These are phyloP conservation scores for Globisporangium cylindrosporum DNA, from an alignment of 352 stramenopile genomes.

Conservation along the genomic window DNA sequence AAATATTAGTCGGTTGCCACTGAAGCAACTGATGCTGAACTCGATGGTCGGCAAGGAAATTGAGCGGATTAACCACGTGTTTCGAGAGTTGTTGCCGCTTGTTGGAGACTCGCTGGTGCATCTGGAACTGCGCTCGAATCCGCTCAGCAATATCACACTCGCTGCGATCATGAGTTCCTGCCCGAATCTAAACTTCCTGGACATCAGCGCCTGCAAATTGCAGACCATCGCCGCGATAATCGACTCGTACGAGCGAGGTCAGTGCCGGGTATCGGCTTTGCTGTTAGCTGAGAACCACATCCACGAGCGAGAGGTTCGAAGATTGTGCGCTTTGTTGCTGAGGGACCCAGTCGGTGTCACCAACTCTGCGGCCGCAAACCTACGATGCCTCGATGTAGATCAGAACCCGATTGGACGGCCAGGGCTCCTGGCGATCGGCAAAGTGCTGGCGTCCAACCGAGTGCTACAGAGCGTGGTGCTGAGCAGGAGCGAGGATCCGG, in stretches of 20 bases:
- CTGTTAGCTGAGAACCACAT: conserved; percentile 42
- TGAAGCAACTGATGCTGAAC: conserved; percentile 35
- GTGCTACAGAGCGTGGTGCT: conserved; percentile 32
- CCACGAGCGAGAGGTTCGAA: conserved; percentile 21
- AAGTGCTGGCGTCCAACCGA: conserved; percentile 19
- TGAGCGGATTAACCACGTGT: conserved; percentile 13
- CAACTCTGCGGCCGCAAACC: conserved; percentile 13
- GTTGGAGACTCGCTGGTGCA: conserved; percentile 24
- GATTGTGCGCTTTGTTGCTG: conserved; percentile 26
- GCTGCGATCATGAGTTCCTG: conserved; percentile 30
- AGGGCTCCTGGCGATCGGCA: conserved; percentile 20
- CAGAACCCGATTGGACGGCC: conserved; percentile 29
- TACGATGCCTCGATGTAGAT: conserved; percentile 34
- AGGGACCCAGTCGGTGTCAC: conserved; percentile 6
- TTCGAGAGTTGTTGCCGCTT: conserved; percentile 21
- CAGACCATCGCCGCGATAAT: conserved; percentile 29
- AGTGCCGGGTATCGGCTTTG: conserved; percentile 28
- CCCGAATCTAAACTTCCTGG: conserved; percentile 29
- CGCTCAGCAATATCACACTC: conserved; percentile 21
- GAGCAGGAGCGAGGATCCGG: conserved; percentile 19
- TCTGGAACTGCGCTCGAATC: conserved; percentile 33
- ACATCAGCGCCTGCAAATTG: conserved; percentile 40
- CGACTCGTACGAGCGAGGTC: conserved; percentile 16
- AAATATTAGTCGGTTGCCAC: background rate
- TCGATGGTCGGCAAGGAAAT: conserved; percentile 20